Percentiles rank a stretch among this genome's conserved stretches.
phyloP scores from a whole-genome alignment of 2,329 filamentous ascomycete species.

The Trichoderma atroviride region DNA sequence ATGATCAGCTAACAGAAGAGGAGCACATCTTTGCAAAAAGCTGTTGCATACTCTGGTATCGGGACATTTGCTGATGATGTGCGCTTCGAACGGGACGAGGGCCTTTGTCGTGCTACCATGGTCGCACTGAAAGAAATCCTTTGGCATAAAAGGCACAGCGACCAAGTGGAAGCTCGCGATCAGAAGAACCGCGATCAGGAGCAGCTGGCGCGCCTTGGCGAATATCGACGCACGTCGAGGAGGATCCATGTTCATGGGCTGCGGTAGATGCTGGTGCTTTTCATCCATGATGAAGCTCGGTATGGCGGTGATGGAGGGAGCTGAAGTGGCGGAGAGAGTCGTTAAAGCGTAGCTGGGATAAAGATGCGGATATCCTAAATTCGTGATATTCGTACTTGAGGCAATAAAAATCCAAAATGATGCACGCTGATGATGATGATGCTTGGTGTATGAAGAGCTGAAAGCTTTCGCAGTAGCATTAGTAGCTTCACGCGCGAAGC shows the following conservation, averaged over 20 bases:
- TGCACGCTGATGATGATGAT: background rate
- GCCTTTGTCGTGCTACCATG: constrained; percentile 23
- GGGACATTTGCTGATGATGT: constrained; percentile 97
- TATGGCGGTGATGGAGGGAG: constrained; percentile 3
- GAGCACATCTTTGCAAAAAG: background rate
- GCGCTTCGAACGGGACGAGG: constrained; percentile 80
- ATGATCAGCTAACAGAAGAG: background rate
- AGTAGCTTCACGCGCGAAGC: constrained; percentile 7
- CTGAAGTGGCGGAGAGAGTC: background rate
- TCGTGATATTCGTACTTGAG: background rate
- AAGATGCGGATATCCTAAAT: background rate
- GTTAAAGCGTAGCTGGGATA: background rate
- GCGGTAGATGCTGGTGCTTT: constrained; percentile 32
- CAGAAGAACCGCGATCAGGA: constrained; percentile 32
- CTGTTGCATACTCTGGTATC: constrained; percentile 67
- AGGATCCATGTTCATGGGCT: constrained; percentile 32
- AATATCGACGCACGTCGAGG: background rate
- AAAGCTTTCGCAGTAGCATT: background rate
- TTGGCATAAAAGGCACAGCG: constrained; percentile 4
- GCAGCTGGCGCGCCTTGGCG: constrained; percentile 31
- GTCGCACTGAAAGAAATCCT: background rate
- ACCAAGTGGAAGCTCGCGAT: constrained; percentile 30
- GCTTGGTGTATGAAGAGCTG: background rate
- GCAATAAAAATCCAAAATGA: background rate
- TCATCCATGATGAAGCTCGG: constrained; percentile 37